Evolutionary conservation across 2,329 filamentous ascomycete genomes (phyloP), one percentile per base, ranked within the genome.

Genomic region (Alternaria hordeiaustralica): DNA sequence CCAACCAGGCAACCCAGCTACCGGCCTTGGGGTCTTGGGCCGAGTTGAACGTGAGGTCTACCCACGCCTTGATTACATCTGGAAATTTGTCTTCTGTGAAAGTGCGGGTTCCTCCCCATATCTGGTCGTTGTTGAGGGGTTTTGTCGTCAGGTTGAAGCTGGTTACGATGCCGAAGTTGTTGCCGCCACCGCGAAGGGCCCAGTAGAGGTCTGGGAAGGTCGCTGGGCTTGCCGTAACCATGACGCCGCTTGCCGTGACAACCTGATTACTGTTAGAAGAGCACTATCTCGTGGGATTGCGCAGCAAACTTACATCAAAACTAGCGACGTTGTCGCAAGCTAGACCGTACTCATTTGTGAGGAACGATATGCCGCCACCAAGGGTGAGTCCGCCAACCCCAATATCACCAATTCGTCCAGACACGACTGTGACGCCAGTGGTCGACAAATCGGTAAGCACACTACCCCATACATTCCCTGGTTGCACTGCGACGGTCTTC

Each of bases 191-290:
- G 20, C 76, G 73, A 13, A 79, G 68, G 1, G 75, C 74, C 46
- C 63, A 70, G 65, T 75, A 81, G 8, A 81, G 63, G 36, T 70
- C 68, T 30, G 65, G 9, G 44, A 63, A 60, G 18, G 45, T 26
- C 4, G 21, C 49, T 11, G 64, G 47, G 41, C 21, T 66, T 20
- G 68, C 62, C 15, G 59, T 64, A 8, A 71, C 65, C 12, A 68
- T 58, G 2, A 53, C 13, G 6, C 80, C 80, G 26, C 72, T 70
- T 36, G 79, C 78, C 10, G 81, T 76, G 2, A 82, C 78, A 3
- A 81, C 63, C 56, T 78, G 5, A 1, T 6, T 0, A 11, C 7
- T 6, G 18, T 57, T 5, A 61, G 25, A 20, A 9, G 4, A 5
- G 12, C 5, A 8, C 11, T 3, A 6, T 9, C 0, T 12, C 15